Conservation (phyloP, 331 rosid species). For the Malus hybrid region DNA sequence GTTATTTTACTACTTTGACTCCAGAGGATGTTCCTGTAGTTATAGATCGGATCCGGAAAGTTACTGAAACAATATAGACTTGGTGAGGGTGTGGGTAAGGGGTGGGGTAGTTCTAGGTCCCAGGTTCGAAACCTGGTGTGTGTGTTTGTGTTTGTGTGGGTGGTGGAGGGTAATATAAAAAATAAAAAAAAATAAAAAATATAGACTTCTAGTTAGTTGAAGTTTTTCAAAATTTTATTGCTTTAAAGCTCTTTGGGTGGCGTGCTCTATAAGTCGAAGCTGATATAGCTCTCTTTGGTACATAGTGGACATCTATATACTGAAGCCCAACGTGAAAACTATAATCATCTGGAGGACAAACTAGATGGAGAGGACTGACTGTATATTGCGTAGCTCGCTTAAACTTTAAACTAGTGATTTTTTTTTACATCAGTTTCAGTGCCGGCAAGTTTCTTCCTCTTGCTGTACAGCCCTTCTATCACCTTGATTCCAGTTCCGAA, state of each 20-base stretch:
- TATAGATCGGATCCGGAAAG: slow-evolving; percentile 52
- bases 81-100: no score
- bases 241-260: background rate
- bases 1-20: slow-evolving; percentile 65
- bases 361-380: background rate
- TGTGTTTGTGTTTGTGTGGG: no score
- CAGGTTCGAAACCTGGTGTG: no score
- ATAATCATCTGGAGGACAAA: background rate
- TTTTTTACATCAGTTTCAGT: slow-evolving; percentile 30
- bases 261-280: background rate
- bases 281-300: slow-evolving; percentile 6
- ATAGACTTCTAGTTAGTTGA: slow-evolving; percentile 44
- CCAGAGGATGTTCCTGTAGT: slow-evolving; percentile 62
- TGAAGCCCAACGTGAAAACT: background rate
- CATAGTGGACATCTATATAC: slow-evolving; percentile 7
- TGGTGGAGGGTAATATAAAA: no score
- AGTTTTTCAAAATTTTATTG: background rate
- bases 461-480: slow-evolving; percentile 29
- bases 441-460: slow-evolving; percentile 31
- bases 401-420: background rate
- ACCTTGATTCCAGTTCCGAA: slow-evolving; percentile 23
- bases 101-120: no score
- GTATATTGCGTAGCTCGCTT: background rate
- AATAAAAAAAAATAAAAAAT: no score
- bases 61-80: slow-evolving; percentile 46